Conservation (phyloP, 176 grass and related monocot species). For the Lolium perenne region DNA sequence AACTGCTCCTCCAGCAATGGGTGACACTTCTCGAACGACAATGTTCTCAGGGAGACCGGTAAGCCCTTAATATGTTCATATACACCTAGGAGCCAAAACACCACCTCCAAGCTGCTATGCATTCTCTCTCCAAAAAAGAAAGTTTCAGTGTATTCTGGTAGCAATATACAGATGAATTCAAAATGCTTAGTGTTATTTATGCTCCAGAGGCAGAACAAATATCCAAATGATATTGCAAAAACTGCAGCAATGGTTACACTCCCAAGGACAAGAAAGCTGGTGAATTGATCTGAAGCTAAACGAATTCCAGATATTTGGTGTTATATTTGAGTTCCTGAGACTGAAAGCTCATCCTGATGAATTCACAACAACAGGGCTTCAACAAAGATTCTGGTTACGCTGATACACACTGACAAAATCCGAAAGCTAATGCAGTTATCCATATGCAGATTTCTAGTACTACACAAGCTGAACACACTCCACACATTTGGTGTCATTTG, state of each 20-base stretch:
- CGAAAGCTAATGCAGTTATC: background rate
- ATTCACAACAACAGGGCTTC: background rate
- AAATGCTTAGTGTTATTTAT: background rate
- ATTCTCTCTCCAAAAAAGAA: background rate
- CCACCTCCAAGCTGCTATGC: background rate
- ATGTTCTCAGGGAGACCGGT: conserved; percentile 23
- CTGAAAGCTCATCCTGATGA: background rate
- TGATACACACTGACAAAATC: background rate
- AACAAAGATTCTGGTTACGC: background rate
- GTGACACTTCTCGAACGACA: conserved; percentile 40
- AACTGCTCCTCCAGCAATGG: conserved; percentile 33
- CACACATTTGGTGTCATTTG: background rate
- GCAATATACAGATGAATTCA: background rate
- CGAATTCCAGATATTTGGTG: background rate
- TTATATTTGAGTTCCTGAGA: background rate
- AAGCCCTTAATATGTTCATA: too few relatives aligned
- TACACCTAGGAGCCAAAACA: too few relatives aligned
- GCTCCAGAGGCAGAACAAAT: background rate
- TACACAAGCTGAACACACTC: background rate
- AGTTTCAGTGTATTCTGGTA: background rate
- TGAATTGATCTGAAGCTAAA: background rate
- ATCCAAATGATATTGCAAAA: background rate
- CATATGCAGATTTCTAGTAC: background rate
- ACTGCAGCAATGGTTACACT: background rate
- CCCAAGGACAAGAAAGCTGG: background rate